Percentiles rank a stretch among this genome's conserved stretches.
phyloP scores from a whole-genome alignment of 768 basidiomycete species.

The Mycena kentingensis region DNA sequence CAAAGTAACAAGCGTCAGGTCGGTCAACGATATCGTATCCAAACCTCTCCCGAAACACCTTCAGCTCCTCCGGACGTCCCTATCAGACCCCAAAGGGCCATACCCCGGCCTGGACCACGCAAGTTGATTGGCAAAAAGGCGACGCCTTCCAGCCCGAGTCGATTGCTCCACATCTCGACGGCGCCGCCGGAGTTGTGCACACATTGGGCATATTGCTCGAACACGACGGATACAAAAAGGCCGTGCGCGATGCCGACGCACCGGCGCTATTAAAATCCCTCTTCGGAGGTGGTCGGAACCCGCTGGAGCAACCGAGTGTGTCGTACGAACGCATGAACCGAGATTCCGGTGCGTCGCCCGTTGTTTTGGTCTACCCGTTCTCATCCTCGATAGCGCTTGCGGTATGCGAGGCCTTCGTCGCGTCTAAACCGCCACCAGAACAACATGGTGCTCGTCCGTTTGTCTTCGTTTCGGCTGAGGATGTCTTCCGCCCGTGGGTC shows the following conservation, averaged over 20 bases:
- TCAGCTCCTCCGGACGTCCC: constrained; percentile 83
- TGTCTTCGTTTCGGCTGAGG: constrained; percentile 94
- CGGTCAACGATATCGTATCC: constrained; percentile 7
- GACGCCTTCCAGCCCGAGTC: constrained; percentile 78
- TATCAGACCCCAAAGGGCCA: constrained; percentile 91
- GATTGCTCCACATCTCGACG: constrained; percentile 68
- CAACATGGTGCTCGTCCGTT: constrained; percentile 61
- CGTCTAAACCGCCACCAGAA: constrained; percentile 38
- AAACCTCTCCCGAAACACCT: neutral
- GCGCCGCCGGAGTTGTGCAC: constrained; percentile 81
- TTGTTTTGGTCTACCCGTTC: constrained; percentile 13
- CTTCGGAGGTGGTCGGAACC: constrained; percentile 54
- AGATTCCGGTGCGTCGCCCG: constrained; percentile 70
- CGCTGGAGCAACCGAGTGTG: constrained; percentile 53
- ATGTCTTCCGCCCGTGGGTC: constrained; percentile 86
- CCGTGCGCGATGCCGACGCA: constrained; percentile 61
- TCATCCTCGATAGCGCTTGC: constrained; percentile 52
- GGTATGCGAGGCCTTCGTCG: constrained; percentile 76
- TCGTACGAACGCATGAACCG: constrained; percentile 85
- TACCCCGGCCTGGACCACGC: constrained; percentile 78
- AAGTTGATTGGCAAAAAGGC: constrained; percentile 86
- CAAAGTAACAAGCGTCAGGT: constrained; percentile 91
- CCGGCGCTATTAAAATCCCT: constrained; percentile 52
- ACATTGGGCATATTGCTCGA: constrained; percentile 92
- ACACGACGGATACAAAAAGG: constrained; percentile 75